A percentile compares a stretch with the other conserved stretches of the same genome.
Conservation (phyloP, 495 filamentous ascomycete species). For the Aspergillus panamensis region DNA sequence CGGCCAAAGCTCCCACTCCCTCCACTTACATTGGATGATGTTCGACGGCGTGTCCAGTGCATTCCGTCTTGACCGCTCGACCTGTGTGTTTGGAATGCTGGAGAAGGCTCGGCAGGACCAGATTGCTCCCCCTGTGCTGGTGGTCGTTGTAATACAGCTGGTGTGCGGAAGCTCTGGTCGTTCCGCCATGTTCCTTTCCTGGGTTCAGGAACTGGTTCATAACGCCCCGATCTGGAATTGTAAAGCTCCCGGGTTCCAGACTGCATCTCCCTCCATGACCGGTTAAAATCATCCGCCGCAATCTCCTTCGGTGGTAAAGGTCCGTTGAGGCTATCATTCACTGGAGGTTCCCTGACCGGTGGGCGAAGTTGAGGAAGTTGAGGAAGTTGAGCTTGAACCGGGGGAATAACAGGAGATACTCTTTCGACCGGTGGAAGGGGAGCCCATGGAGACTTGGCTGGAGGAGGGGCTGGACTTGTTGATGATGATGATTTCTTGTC, state of each 20-base stretch:
- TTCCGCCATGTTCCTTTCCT: slow-evolving; percentile 66
- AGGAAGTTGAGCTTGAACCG: slow-evolving; percentile 32
- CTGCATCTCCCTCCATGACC: slow-evolving; percentile 73
- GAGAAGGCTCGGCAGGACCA: slow-evolving; percentile 83
- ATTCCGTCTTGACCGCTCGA: slow-evolving; percentile 61
- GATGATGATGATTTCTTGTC: slow-evolving; percentile 77
- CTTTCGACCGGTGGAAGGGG: slow-evolving; percentile 79
- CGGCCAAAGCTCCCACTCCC: slow-evolving; percentile 71
- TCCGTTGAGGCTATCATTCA: slow-evolving; percentile 28
- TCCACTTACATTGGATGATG: slow-evolving; percentile 93
- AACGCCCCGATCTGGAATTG: slow-evolving; percentile 90
- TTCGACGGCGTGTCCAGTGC: slow-evolving; percentile 72
- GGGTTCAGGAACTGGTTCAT: slow-evolving; percentile 79
- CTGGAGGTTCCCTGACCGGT: slow-evolving; percentile 32
- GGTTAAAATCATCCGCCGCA: slow-evolving; percentile 89
- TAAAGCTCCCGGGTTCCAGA: slow-evolving; percentile 70
- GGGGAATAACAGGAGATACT: slow-evolving; percentile 61
- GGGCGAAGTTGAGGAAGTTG: slow-evolving; percentile 27
- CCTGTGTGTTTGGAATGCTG: slow-evolving; percentile 83
- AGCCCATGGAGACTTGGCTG: slow-evolving; percentile 90
- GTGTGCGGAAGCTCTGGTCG: slow-evolving; percentile 65
- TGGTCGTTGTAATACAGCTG: slow-evolving; percentile 73
- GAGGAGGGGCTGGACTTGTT: slow-evolving; percentile 70
- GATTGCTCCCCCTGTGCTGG: slow-evolving; percentile 50
- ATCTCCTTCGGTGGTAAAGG: slow-evolving; percentile 70